Evolutionary conservation across 495 filamentous ascomycete genomes (phyloP).

Genomic region (Penicillium paradoxum): DNA sequence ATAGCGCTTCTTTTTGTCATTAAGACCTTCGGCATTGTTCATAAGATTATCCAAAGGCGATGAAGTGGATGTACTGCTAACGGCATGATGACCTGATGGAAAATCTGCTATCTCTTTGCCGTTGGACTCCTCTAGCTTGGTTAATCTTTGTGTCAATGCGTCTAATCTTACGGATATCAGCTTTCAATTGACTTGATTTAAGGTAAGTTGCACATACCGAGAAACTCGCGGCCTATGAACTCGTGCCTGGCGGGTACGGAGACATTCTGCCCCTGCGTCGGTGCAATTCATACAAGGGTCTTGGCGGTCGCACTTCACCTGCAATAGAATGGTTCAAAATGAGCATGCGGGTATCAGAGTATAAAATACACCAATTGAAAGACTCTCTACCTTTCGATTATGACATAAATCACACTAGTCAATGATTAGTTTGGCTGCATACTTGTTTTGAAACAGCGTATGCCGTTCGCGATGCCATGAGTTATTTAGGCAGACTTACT

Average conservation of each 20-base stretch:
- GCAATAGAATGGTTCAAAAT: neutral
- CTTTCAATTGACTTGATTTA: neutral
- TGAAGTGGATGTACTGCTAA: neutral
- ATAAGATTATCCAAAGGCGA: conserved; percentile 6
- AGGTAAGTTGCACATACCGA: conserved; percentile 1
- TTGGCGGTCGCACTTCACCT: conserved; percentile 31
- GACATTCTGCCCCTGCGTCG: conserved; percentile 20
- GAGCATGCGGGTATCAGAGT: neutral
- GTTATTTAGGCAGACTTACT: conserved; percentile 7
- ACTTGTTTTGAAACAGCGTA: neutral
- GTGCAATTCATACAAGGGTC: conserved; percentile 26
- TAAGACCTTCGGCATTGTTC: neutral
- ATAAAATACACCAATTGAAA: neutral
- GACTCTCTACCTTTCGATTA: conserved; percentile 20
- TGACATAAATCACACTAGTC: conserved; percentile 28
- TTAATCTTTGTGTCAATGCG: conserved; percentile 18
- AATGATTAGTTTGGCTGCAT: neutral
- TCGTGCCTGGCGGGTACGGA: conserved; percentile 22
- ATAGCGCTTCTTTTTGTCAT: conserved; percentile 12
- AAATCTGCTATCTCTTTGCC: neutral
- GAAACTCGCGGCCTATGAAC: conserved; percentile 24
- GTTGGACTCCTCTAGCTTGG: conserved; percentile 19
- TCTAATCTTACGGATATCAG: conserved; percentile 16
- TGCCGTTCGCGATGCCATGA: neutral
- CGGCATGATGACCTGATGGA: conserved; percentile 5